A percentile compares a stretch with the other conserved stretches of the same genome.
phyloP scores from a whole-genome alignment of 177 flowering plant genomes.

The Vitis hybrid region DNA sequence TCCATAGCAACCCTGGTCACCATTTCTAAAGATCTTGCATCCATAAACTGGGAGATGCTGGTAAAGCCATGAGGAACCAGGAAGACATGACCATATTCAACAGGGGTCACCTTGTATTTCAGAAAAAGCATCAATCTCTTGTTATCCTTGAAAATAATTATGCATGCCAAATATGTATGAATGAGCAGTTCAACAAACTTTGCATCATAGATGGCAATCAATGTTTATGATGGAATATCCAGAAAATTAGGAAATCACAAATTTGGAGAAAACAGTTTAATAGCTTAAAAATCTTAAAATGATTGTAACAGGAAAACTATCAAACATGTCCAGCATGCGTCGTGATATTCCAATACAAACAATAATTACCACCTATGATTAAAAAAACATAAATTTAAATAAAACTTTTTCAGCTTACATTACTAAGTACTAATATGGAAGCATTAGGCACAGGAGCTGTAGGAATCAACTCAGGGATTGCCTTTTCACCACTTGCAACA shows the following conservation, averaged over 20 bases:
- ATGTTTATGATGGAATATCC: background rate
- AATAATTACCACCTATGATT: background rate
- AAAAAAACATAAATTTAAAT: background rate
- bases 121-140: background rate
- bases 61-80: slow-evolving; percentile 20
- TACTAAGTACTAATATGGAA: slow-evolving; percentile 21
- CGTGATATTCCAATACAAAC: background rate
- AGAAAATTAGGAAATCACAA: background rate
- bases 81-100: slow-evolving; percentile 42
- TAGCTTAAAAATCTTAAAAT: background rate
- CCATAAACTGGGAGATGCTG: slow-evolving; percentile 7
- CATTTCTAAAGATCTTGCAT: slow-evolving; percentile 28
- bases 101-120: slow-evolving; percentile 30
- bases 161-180: background rate
- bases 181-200: background rate
- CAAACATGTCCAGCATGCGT: background rate
- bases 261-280: background rate
- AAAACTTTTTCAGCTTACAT: slow-evolving; percentile 18
- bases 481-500: slow-evolving; percentile 22
- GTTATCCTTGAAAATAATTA: background rate
- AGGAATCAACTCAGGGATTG: slow-evolving; percentile 25
- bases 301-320: too few relatives aligned
- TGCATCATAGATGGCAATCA: slow-evolving; percentile 3
- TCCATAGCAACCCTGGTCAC: slow-evolving; percentile 23
- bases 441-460: slow-evolving; percentile 24